Base-by-base conservation (phyloP, 495 filamentous ascomycete genomes). In the Penicillium antarcticum region DNA sequence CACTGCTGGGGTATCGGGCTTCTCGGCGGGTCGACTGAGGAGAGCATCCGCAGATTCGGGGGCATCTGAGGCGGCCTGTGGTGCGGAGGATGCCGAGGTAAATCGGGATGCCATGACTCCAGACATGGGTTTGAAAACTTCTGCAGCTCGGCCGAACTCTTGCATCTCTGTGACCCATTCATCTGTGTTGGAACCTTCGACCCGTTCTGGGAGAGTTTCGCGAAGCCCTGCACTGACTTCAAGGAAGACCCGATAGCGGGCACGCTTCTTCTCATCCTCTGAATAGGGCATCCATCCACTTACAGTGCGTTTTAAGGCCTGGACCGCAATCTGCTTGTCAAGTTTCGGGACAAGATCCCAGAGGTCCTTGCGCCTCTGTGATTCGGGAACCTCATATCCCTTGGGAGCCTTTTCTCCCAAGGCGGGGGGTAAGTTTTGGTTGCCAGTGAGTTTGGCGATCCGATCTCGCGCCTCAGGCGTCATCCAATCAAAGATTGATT, bases 401-500 rank as follows among this genome's bases (percentile, higher is more conserved):
- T 78, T 74, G 0, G 88, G 88, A 0, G 77, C 72, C 34, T 85
- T 78, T 67, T 97, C 92, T 43, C 87, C 80, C 12, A 84, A 70
- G 4, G 85, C 94, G 7, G 82, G 81, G 1, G 94, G 94, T 10
- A 98, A 78, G 58, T 92, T 82, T 12, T 68, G 62, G 41, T 85
- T 89, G 1, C 91, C 91, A 8, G 90, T 90, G 3, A 83, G 83
- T 41, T 84, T 76, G 13, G 78, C 89, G 52, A 98, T 80, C 18
- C 83, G 82, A 39, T 89, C 86, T 55, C 94, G 84, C 7, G 89
- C 84, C 34, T 87, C 82, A 1, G 91, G 80, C 0, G 89, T 87
- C 69, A 98, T 81, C 73, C 87, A 97, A 66, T 97, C 91, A 65
- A 97, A 98, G 31, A 98, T 85, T 1, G 94, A 97, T 67, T 97